These are phyloP conservation scores for Leishmania arabica DNA, from an alignment of 208 protist species.

Conservation along the genomic window DNA sequence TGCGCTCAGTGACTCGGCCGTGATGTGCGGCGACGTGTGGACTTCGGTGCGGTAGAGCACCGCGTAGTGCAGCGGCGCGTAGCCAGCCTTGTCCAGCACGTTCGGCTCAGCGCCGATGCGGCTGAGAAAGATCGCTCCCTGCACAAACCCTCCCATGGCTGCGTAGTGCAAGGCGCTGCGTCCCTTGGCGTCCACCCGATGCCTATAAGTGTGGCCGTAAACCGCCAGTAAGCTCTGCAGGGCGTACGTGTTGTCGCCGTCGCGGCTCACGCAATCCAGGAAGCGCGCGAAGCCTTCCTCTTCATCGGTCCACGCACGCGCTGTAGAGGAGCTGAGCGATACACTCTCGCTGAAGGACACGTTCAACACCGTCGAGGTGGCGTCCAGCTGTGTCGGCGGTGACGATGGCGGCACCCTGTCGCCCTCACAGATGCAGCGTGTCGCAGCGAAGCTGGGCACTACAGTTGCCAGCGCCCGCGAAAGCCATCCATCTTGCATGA, in stretches of 20 bases:
- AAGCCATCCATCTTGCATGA: slow-evolving; percentile 16
- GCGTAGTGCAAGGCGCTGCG: slow-evolving; percentile 42
- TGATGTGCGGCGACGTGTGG: slow-evolving; percentile 12
- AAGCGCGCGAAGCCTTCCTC: slow-evolving; percentile 34
- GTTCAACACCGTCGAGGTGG: background rate
- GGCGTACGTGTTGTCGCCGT: slow-evolving; percentile 36
- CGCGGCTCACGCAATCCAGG: slow-evolving; percentile 25
- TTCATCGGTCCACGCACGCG: slow-evolving; percentile 17
- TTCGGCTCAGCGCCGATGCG: slow-evolving; percentile 41
- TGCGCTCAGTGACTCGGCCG: slow-evolving; percentile 16
- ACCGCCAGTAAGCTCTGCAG: slow-evolving; percentile 26
- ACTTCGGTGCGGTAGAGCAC: slow-evolving; percentile 29
- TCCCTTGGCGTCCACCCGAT: slow-evolving; percentile 27
- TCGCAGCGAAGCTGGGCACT: slow-evolving; percentile 13
- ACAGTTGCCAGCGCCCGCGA: slow-evolving; percentile 21
- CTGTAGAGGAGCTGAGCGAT: slow-evolving; percentile 1
- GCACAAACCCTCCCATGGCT: slow-evolving; percentile 31
- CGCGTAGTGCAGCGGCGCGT: slow-evolving; percentile 49
- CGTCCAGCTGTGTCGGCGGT: background rate
- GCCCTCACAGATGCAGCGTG: slow-evolving; percentile 3
- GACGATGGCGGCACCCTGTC: background rate
- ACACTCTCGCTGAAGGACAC: slow-evolving; percentile 14
- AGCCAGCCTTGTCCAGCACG: slow-evolving; percentile 35
- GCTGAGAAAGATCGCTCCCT: slow-evolving; percentile 31
- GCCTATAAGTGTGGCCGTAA: slow-evolving; percentile 20